Percentiles rank a stretch among this genome's conserved stretches.
Conservation (phyloP, 192 early-diverging fungal genomes). For the Mortierella alpina region DNA sequence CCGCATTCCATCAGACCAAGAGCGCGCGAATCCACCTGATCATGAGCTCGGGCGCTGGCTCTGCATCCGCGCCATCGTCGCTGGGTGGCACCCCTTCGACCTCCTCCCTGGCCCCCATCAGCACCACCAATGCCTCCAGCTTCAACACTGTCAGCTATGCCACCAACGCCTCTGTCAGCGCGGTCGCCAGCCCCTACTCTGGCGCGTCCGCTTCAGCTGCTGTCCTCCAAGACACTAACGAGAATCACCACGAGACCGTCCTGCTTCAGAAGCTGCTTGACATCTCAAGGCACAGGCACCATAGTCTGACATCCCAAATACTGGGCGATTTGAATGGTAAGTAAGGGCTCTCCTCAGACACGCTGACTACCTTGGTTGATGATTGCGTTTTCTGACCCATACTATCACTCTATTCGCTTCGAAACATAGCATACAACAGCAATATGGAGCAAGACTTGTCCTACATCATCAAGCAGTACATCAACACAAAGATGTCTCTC, state of each 20-base stretch:
- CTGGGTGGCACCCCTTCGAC: too few relatives aligned
- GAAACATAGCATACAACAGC: not conserved
- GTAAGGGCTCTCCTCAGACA: not conserved
- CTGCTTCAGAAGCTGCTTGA: not conserved
- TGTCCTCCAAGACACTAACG: not conserved
- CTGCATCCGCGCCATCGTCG: too few relatives aligned
- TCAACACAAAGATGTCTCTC: not conserved
- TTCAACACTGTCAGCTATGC: too few relatives aligned
- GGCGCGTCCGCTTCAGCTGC: not conserved
- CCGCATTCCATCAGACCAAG: too few relatives aligned
- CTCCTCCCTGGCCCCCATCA: too few relatives aligned
- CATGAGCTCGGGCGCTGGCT: too few relatives aligned
- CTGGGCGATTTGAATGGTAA: not conserved
- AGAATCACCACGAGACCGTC: not conserved
- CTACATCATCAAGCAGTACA: constrained; percentile 5
- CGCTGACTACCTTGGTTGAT: not conserved
- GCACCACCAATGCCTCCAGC: too few relatives aligned
- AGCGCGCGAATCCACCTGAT: too few relatives aligned
- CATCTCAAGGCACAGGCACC: not conserved
- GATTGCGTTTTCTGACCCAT: not conserved
- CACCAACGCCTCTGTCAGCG: too few relatives aligned
- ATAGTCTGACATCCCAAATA: not conserved
- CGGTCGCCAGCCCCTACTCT: not conserved
- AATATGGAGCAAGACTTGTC: not conserved
- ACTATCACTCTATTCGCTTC: not conserved